These are phyloP conservation scores for Sordariomycetes sp. DNA, from an alignment of 2,329 filamentous ascomycete species.

Conservation along the genomic window DNA sequence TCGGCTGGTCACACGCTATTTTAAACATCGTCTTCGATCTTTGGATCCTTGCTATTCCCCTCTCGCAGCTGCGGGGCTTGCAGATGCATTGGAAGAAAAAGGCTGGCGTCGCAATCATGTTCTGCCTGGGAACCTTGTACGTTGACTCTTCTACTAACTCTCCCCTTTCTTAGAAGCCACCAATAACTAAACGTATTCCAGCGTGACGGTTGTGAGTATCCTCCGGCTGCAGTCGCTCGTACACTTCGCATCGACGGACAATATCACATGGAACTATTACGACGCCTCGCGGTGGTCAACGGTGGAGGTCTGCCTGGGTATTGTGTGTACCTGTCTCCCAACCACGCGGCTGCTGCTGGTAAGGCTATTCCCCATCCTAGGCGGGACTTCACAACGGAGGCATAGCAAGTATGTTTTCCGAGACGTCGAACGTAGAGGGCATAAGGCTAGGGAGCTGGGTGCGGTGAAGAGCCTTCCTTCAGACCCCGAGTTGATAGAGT, in stretches of 20 bases:
- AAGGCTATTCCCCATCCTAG: conserved; percentile 11
- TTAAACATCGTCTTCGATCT: conserved; percentile 41
- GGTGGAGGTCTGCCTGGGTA: conserved; percentile 17
- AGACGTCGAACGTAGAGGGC: no score
- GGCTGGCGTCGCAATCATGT: conserved; percentile 37
- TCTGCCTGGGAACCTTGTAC: conserved; percentile 35
- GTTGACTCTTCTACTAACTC: conserved; percentile 10
- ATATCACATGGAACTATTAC: conserved; percentile 15
- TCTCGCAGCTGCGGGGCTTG: conserved; percentile 30
- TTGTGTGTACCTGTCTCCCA: conserved; percentile 19
- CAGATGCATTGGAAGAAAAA: conserved; percentile 36
- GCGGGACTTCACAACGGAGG: no score
- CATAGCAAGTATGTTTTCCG: no score
- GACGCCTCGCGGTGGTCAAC: conserved; percentile 16
- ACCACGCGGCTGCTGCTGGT: conserved; percentile 14
- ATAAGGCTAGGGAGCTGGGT: no score
- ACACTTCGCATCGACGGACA: conserved; percentile 12
- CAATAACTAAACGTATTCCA: conserved; percentile 1
- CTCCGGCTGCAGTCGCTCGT: conserved; percentile 12
- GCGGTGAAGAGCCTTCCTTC: no score
- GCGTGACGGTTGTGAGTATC: conserved; percentile 14
- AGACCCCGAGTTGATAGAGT: no score
- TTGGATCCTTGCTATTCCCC: conserved; percentile 39
- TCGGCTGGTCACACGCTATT: conserved; percentile 40
- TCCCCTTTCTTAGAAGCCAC: neutral